Evolutionary conservation across 352 stramenopile species (phyloP).

Genomic region (Phytophthora cactorum): DNA sequence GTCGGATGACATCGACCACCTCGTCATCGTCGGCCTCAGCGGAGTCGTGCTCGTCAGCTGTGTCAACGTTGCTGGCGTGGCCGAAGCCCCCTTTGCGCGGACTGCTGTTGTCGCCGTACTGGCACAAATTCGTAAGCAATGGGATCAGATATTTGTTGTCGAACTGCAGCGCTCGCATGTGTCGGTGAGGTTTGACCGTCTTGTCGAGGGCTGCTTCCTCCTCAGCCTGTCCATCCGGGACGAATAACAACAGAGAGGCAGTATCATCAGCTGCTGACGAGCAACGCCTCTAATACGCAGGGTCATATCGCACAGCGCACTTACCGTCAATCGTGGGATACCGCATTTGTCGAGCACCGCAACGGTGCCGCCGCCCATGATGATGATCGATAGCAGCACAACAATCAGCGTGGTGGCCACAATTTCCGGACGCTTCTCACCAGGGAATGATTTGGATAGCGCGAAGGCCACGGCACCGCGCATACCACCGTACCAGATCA

Average conservation of each 20-base stretch:
- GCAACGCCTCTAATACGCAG: neutral
- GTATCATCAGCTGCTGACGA: conserved; percentile 4
- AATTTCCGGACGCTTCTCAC: conserved; percentile 86
- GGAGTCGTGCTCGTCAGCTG: conserved; percentile 34
- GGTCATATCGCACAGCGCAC: conserved; percentile 13
- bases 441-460: conserved; percentile 90
- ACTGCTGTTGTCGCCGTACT: conserved; percentile 45
- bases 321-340: conserved; percentile 85
- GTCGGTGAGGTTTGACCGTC: conserved; percentile 78
- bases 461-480: conserved; percentile 94
- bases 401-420: conserved; percentile 92
- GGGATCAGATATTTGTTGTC: conserved; percentile 89
- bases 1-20: conserved; percentile 76
- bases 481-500: conserved; percentile 95
- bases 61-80: conserved; percentile 54
- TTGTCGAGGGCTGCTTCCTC: conserved; percentile 81
- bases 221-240: conserved; percentile 51
- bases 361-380: conserved; percentile 91
- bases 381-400: conserved; percentile 92
- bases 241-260: conserved; percentile 20
- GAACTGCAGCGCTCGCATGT: conserved; percentile 85
- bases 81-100: conserved; percentile 45
- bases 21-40: conserved; percentile 59
- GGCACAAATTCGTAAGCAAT: conserved; percentile 78
- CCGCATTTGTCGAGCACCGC: conserved; percentile 85